Percentiles rank a stretch among this genome's conserved stretches.
Evolutionary conservation across 2,329 filamentous ascomycete species (phyloP).

Genomic region (Diaporthe sp.): DNA sequence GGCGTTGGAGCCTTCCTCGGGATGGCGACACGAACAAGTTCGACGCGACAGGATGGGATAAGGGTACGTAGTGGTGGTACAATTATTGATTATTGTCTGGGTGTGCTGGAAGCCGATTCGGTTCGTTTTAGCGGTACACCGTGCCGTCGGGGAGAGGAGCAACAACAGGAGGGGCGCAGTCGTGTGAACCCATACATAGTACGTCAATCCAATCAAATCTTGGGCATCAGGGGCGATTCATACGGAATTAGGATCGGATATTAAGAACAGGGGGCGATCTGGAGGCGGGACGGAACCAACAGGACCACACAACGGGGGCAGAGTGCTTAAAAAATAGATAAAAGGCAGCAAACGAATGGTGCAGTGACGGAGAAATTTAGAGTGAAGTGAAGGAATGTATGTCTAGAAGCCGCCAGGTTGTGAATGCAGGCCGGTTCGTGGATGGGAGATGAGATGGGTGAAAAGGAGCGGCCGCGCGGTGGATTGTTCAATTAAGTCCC

Average conservation of each 20-base stretch:
- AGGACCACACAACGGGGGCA: not conserved
- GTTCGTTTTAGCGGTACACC: constrained; percentile 24
- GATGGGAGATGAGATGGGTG: constrained; percentile 8
- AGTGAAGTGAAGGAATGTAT: not conserved
- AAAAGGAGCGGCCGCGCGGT: constrained; percentile 5
- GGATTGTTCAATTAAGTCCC: not conserved
- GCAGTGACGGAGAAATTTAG: constrained; percentile 4
- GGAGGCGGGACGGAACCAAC: constrained; percentile 20
- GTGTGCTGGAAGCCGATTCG: constrained; percentile 20
- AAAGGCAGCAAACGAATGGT: constrained; percentile 9
- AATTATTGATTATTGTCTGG: constrained; percentile 23
- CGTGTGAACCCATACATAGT: constrained; percentile 27
- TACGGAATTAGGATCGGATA: constrained; percentile 34
- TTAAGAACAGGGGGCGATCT: constrained; percentile 32
- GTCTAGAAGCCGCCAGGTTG: not conserved
- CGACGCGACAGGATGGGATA: constrained; percentile 7
- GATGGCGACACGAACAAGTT: constrained; percentile 16
- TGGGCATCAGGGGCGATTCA: constrained; percentile 35
- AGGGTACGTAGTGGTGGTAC: constrained; percentile 14
- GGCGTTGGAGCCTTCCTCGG: constrained; percentile 15
- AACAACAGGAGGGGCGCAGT: constrained; percentile 18
- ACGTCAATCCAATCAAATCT: constrained; percentile 35
- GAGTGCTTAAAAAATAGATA: not conserved
- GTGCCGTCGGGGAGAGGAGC: constrained; percentile 22
- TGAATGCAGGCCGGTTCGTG: constrained; percentile 1